Evolutionary conservation across 306 rosid species (phyloP).

Genomic region (Malus asiatica): DNA sequence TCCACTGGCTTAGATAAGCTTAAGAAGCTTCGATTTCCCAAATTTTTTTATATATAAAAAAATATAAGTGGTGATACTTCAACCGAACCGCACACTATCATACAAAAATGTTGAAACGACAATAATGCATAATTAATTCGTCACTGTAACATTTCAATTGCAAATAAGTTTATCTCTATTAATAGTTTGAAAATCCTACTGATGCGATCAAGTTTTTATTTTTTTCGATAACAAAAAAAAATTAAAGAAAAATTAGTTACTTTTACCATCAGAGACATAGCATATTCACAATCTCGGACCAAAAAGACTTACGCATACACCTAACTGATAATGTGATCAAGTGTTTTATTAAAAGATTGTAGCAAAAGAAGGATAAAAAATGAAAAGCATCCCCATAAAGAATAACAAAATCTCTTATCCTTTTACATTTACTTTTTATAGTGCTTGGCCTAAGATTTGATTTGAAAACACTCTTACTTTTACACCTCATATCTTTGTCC

Average conservation of each 20-base stretch:
- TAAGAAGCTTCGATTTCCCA: neutral
- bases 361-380: neutral
- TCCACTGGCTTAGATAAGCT: neutral
- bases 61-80: too few species aligned
- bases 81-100: too few species aligned
- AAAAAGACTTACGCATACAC: too few species aligned
- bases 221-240: too few species aligned
- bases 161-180: too few species aligned
- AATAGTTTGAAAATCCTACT: neutral
- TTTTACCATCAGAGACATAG: fast-evolving
- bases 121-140: too few species aligned
- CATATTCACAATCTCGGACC: too few species aligned
- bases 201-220: fast-evolving
- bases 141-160: too few species aligned
- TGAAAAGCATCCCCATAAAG: neutral
- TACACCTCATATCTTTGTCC: slow-evolving; percentile 12
- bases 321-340: neutral
- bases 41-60: too few species aligned
- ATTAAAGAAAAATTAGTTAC: too few species aligned
- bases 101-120: too few species aligned
- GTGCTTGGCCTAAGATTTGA: neutral
- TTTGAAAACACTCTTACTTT: slow-evolving; percentile 15
- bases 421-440: neutral
- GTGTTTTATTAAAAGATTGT: neutral
- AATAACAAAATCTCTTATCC: neutral